Conservation (phyloP, 768 basidiomycete genomes). For the Boletus reticulatus region DNA sequence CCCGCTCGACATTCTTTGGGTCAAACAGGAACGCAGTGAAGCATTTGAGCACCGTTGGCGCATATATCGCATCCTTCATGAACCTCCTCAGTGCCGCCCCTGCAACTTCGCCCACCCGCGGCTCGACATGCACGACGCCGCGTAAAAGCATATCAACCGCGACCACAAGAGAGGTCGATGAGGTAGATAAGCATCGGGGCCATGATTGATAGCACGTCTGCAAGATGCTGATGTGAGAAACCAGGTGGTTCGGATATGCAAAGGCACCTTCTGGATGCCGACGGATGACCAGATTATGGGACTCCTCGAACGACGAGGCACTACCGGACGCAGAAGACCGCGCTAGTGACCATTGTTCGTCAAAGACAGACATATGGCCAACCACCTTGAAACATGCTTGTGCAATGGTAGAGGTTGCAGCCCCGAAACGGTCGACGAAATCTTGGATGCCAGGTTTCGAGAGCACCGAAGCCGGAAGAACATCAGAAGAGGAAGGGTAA, state of each 20-base stretch:
- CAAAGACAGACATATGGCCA: conserved; percentile 78
- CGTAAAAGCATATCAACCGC: conserved; percentile 77
- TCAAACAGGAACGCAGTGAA: conserved; percentile 76
- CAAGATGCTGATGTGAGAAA: conserved; percentile 67
- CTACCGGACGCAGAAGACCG: conserved; percentile 37
- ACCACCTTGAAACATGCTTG: conserved; percentile 59
- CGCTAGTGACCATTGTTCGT: conserved; percentile 75
- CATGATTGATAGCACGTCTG: conserved; percentile 79
- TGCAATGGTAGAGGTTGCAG: conserved; percentile 56
- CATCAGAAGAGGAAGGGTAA: conserved; percentile 68
- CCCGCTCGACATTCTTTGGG: conserved; percentile 57
- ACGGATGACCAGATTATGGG: conserved; percentile 63
- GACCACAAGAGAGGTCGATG: conserved; percentile 50
- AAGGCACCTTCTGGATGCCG: conserved; percentile 63
- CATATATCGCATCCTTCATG: conserved; percentile 57
- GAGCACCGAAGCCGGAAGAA: conserved; percentile 52
- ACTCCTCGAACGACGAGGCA: conserved; percentile 63
- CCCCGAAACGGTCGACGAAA: conserved; percentile 65
- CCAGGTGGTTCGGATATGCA: conserved; percentile 61
- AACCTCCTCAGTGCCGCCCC: conserved; percentile 68
- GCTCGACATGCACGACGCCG: conserved; percentile 85
- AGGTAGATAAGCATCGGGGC: conserved; percentile 73
- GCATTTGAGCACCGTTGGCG: conserved; percentile 55
- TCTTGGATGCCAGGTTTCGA: conserved; percentile 68
- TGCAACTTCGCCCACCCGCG: conserved; percentile 66